Percentiles rank a stretch among this genome's conserved stretches.
Evolutionary conservation across 2,329 filamentous ascomycete species (phyloP).

Genomic region (Iodosphaeria phyllophila): DNA sequence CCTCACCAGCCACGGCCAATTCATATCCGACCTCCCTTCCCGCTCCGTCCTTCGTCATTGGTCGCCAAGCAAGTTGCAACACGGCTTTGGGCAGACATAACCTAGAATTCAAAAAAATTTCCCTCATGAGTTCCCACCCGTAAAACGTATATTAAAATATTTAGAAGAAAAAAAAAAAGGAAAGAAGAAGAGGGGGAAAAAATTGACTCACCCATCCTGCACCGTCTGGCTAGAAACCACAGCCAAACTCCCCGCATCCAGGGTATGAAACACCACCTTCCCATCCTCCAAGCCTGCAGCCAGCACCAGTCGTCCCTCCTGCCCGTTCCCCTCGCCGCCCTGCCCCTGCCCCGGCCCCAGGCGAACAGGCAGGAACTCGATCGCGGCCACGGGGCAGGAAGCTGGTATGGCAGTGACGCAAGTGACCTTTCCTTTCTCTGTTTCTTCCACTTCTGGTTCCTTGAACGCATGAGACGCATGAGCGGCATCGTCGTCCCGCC

Average conservation of each 20-base stretch:
- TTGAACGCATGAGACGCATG: too few species aligned
- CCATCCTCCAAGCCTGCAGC: constrained; percentile 40
- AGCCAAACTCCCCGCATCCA: constrained; percentile 20
- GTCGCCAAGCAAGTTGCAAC: constrained; percentile 52
- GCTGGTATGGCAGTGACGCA: constrained; percentile 34
- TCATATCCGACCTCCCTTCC: too few species aligned
- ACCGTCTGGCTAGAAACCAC: constrained; percentile 18
- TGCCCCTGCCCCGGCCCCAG: too few species aligned
- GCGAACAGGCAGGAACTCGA: constrained; percentile 42
- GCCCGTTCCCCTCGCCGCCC: too few species aligned
- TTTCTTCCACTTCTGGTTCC: constrained; percentile 1
- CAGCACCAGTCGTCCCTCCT: constrained; percentile 19
- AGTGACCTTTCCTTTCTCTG: constrained; percentile 19
- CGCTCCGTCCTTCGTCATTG: constrained; percentile 14
- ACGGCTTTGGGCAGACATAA: constrained; percentile 44
- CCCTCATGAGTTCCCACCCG: background rate
- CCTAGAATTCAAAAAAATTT: constrained; percentile 11
- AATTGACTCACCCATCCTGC: constrained; percentile 18
- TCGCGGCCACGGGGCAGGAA: constrained; percentile 46
- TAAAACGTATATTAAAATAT: too few species aligned
- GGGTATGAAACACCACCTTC: constrained; percentile 20
- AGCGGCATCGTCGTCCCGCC: too few species aligned
- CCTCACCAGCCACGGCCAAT: constrained; percentile 38
- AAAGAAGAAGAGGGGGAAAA: background rate
- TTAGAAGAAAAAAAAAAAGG: background rate